Base-by-base conservation (phyloP, 495 filamentous ascomycete species). In the Podospora conica region DNA sequence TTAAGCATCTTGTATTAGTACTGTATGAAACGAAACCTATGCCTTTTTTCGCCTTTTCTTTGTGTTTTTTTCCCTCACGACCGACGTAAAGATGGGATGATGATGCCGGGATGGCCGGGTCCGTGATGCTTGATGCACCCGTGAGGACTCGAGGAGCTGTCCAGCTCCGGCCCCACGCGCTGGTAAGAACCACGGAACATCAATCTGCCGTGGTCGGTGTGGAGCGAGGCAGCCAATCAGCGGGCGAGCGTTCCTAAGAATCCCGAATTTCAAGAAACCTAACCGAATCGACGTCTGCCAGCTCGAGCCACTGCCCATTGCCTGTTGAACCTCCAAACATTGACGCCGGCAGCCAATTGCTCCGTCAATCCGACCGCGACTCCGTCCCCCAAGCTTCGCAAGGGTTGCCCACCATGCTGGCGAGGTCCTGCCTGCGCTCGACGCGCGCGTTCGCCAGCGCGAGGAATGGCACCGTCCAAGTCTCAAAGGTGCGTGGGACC, bases 341-440 rank as follows among this genome's bases (percentile, higher is more conserved):
- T 67, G 74, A 73, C 75, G 69, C 70, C 75, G 75, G 74, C 75
- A 74, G 71, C 71, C 71, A 74, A 76, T 76, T 77, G 73, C 75
- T 74, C 71, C 71, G 75, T 75, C 75, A 68, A 69, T 65, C 70
- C 71, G 67, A 75, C 69, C 70, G 40, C 73, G 64, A 71, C 69
- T 66, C 64, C 65, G 64, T 71, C 74, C 61, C 55, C 74, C 70
- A 77, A 77, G 78, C 77, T 78, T 74, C 74, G 77, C 78, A 73
- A 79, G 80, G 68, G 71, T 76, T 77, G 81, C 79, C 80, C 76
- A 87, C 74, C 75, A 97, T 97, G 93, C 84, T 96, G 86, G 89
- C 90, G 81, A 88, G 91, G 81, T 90, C 91, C 77, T 85, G 84
- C 76, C 81, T 93, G 83, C 91, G 91, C 79, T 84, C 88, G 76